These are phyloP conservation scores for Lignosus rhinocerotis DNA, from an alignment of 1,284 basidiomycete genomes.

Conservation along the genomic window DNA sequence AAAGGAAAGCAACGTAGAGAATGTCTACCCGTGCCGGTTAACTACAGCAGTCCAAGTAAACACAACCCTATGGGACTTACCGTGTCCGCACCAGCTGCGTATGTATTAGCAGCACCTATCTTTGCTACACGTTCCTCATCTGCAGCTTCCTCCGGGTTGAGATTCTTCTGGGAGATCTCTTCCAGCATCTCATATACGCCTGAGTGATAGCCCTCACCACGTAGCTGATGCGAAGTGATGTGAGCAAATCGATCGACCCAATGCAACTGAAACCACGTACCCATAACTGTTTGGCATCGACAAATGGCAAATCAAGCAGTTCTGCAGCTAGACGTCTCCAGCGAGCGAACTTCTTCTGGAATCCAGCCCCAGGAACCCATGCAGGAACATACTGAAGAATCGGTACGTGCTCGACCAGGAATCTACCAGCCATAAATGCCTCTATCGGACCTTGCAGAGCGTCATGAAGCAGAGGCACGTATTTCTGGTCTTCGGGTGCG, in stretches of 20 bases:
- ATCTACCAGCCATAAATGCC: slow-evolving; percentile 9
- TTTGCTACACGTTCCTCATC: slow-evolving; percentile 12
- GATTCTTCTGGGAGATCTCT: slow-evolving; percentile 1
- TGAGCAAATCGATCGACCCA: background rate
- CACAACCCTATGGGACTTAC: background rate
- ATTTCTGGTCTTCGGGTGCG: slow-evolving; percentile 21
- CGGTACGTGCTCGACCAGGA: slow-evolving; percentile 20
- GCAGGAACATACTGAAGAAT: slow-evolving; percentile 16
- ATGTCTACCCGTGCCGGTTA: slow-evolving; percentile 4
- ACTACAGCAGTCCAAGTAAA: background rate
- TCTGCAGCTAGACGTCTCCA: slow-evolving; percentile 8
- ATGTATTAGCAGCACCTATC: slow-evolving; percentile 9
- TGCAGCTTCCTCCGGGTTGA: background rate
- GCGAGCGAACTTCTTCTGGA: slow-evolving; percentile 12
- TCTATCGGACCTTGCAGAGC: slow-evolving; percentile 9
- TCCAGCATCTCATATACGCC: slow-evolving; percentile 11
- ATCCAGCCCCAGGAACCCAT: slow-evolving; percentile 18
- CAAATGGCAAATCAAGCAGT: slow-evolving; percentile 14
- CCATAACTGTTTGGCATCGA: slow-evolving; percentile 8
- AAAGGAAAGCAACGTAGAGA: slow-evolving; percentile 32
- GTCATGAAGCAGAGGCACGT: slow-evolving; percentile 4
- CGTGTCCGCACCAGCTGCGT: slow-evolving; percentile 11
- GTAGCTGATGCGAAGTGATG: background rate
- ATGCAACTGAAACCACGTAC: slow-evolving; percentile 1
- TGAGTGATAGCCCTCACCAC: slow-evolving; percentile 6